Evolutionary conservation across 116 monocot genomes (phyloP), one percentile per base, ranked within the genome.

Genomic region (Iris pallida): DNA sequence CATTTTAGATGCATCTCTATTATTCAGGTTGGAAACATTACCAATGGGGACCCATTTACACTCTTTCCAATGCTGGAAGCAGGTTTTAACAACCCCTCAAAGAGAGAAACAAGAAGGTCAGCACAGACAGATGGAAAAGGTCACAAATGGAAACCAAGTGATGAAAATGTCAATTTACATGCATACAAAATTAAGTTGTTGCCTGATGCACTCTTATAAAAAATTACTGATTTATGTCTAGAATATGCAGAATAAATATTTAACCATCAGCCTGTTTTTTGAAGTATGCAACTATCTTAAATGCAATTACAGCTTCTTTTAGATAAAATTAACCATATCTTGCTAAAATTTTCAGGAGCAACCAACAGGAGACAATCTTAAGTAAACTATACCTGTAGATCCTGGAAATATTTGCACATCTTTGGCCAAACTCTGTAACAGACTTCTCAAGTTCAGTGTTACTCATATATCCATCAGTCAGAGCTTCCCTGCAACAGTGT

Each of bases 51-150:
- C 53, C 80, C 81, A 44, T 76, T 79, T 8, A 87, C 85, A 66
- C 94, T 94, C 77, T 79, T 85, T 66, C 94, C 94, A 71, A 94
- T 90, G 81, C 94, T 94, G 87, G 58, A 67, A 81, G 47, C 12
- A 53, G 56, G 64, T 69, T 70, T 70, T 65, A 65, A 75, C 16
- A 76, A 80, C 64, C 77, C 82, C 88, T 85, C 91, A 79, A 81
- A 82, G 79, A 77, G 82, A 81, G 77, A 87, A 84, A 20, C n/a
- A 72, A 75, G 67, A 61, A 71, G 69, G 71, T 82, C 55, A 82
- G 69, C 56, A 66, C 17, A 70, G 42, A 40, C 45, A 66, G 19
- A 56, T 30, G 55, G 30, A 30, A 30, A 15, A 42, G 75, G 30
- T 45, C n/a, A 7, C 1, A 40, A 42, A 16, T 54, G n/a, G 20